Evolutionary conservation across 2,329 filamentous ascomycete species (phyloP), one percentile per base, ranked within the genome.

Genomic region (Trichoderma endophyticum): DNA sequence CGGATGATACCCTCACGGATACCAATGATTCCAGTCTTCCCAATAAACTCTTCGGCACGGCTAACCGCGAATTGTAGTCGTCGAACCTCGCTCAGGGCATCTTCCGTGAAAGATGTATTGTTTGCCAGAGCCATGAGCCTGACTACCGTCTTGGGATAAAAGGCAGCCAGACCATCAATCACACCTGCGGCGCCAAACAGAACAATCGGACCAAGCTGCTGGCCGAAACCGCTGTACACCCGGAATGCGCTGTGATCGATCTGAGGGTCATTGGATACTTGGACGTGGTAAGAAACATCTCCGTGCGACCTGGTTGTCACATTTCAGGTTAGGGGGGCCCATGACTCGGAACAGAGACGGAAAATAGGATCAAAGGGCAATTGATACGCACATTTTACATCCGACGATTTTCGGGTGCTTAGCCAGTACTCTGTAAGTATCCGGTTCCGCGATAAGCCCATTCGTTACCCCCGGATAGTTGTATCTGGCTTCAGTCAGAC

Each of bases 401-500:
- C 90, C 90, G 4, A 91, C 89, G 72, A 92, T 91, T 77, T 92
- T 92, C 34, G 87, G 85, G 78, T 92, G 90, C 70, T 85, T 81
- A 7, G 90, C 84, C 30, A 92, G 87, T 0, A 77, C 79, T 21
- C 79, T 87, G 77, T 88, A 90, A 0, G 89, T 89, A 9, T 86
- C 83, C 1, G 89, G 87, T 0, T 85, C 81, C 72, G 92, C 84
- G 75, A 85, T 84, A 76, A 92, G 83, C 76, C 89, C 88, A 82
- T 92, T 92, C 11, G 89, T 90, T 26, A 92, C 90, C 66, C 88
- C 89, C 1, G 90, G 90, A 80, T 91, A 91, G 79, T 91, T 87
- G 79, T 90, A 90, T 71, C 86, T 89, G 71, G n/a, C 26, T 26
- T 26, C 15, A 15, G 12, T 71, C 56, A 66, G 32, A 51, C 11